Conservation (phyloP, 2,329 filamentous ascomycete species). For the Basipetospora sp. region DNA sequence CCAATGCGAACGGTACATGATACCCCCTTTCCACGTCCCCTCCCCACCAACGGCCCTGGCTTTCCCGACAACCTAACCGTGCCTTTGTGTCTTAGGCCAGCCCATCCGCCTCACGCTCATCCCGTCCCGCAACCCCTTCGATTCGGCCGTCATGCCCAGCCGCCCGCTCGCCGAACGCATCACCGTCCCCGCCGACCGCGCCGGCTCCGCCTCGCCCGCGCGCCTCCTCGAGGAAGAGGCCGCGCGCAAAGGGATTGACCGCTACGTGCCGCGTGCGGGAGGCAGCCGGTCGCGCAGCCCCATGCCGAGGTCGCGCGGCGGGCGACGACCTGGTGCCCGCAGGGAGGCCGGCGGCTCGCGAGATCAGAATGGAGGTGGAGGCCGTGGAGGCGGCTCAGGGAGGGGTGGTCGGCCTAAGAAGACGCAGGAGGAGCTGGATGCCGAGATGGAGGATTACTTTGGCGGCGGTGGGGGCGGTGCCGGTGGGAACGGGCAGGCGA, state of each 20-base stretch:
- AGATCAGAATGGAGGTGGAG: conserved; percentile 19
- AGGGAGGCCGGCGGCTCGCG: conserved; percentile 25
- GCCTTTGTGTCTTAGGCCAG: conserved; percentile 38
- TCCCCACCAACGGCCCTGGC: too few species aligned
- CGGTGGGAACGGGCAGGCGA: conserved; percentile 10
- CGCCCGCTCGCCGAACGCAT: conserved; percentile 47
- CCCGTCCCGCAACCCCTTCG: conserved; percentile 42
- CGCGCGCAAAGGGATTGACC: conserved; percentile 55
- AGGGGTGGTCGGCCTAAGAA: conserved; percentile 53
- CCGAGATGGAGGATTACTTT: conserved; percentile 96
- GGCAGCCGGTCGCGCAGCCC: conserved; percentile 45
- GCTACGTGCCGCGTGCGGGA: conserved; percentile 54
- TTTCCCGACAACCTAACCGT: too few species aligned
- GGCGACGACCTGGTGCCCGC: conserved; percentile 35
- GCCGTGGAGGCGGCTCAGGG: conserved; percentile 21
- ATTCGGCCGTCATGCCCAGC: conserved; percentile 38
- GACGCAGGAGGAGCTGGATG: conserved; percentile 82
- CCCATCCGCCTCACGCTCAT: conserved; percentile 63
- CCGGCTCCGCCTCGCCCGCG: conserved; percentile 45
- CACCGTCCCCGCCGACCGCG: conserved; percentile 38
- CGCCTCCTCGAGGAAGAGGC: conserved; percentile 39
- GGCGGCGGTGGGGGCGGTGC: conserved; percentile 26
- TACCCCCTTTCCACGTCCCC: neutral
- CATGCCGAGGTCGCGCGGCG: conserved; percentile 33
- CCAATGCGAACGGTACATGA: conserved; percentile 63